Conservation (phyloP, 768 basidiomycete genomes). For the Amyloporia xantha region DNA sequence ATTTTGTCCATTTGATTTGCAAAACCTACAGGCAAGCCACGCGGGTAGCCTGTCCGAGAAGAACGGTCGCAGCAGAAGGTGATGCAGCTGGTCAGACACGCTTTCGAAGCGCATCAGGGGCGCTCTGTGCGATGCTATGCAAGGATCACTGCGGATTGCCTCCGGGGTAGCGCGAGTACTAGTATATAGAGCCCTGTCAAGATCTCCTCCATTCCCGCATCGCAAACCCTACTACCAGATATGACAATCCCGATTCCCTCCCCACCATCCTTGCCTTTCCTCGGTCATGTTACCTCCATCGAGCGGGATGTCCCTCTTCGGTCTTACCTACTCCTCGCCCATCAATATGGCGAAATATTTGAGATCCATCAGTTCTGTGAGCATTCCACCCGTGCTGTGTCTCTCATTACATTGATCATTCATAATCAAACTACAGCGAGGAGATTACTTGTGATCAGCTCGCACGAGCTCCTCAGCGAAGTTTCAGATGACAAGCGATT, state of each 20-base stretch:
- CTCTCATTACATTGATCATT: too few relatives aligned
- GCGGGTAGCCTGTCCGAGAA: neutral
- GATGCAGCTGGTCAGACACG: neutral
- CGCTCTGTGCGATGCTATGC: neutral
- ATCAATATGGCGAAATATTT: constrained; percentile 39
- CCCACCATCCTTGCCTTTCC: constrained; percentile 35
- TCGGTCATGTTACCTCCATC: constrained; percentile 33
- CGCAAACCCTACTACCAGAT: neutral
- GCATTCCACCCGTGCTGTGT: too few relatives aligned
- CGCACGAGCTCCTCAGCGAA: constrained; percentile 34
- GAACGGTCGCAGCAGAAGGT: neutral
- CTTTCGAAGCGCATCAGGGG: neutral
- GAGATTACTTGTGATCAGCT: constrained; percentile 24
- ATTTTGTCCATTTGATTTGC: too few relatives aligned
- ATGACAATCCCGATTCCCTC: constrained; percentile 36
- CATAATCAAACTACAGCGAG: constrained; percentile 16
- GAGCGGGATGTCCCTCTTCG: constrained; percentile 32
- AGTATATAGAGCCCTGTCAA: neutral
- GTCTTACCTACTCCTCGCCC: constrained; percentile 29
- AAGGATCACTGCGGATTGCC: neutral
- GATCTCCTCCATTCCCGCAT: neutral
- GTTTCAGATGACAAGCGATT: constrained; percentile 37
- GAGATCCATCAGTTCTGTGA: constrained; percentile 30
- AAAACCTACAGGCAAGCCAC: too few relatives aligned
- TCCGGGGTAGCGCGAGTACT: neutral